phyloP scores from a whole-genome alignment of 2,329 filamentous ascomycete genomes.

The Fusarium piperis region DNA sequence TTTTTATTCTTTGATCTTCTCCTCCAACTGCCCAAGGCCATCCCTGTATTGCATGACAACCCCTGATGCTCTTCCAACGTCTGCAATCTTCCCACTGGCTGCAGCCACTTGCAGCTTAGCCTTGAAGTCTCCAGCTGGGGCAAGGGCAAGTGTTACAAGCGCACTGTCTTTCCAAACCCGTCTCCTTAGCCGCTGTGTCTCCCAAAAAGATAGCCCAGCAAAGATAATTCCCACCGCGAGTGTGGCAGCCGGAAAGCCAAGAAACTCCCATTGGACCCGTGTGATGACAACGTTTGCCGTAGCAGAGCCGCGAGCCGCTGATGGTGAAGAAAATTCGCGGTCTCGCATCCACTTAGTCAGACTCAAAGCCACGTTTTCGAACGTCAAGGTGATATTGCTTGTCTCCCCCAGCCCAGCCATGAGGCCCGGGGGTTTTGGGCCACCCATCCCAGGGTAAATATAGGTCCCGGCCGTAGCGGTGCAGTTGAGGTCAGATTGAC shows the following conservation, averaged over 20 bases:
- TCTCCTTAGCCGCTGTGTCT: neutral
- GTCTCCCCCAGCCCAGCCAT: neutral
- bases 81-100: neutral
- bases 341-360: conserved; percentile 24
- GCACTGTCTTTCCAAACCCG: neutral
- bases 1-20: neutral
- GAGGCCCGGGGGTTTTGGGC: neutral
- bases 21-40: neutral
- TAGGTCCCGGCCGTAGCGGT: neutral
- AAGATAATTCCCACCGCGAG: neutral
- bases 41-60: neutral
- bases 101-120: neutral
- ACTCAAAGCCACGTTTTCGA: conserved; percentile 11
- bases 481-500: neutral
- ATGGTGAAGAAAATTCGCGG: neutral
- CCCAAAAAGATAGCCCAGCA: neutral
- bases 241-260: neutral
- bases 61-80: neutral
- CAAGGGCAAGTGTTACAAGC: neutral
- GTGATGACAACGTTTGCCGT: neutral
- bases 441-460: neutral
- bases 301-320: neutral
- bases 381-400: neutral
- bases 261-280: neutral
- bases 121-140: neutral